Evolutionary conservation across 129 eudicot species (phyloP).

Genomic region (Flaveria linearis): DNA sequence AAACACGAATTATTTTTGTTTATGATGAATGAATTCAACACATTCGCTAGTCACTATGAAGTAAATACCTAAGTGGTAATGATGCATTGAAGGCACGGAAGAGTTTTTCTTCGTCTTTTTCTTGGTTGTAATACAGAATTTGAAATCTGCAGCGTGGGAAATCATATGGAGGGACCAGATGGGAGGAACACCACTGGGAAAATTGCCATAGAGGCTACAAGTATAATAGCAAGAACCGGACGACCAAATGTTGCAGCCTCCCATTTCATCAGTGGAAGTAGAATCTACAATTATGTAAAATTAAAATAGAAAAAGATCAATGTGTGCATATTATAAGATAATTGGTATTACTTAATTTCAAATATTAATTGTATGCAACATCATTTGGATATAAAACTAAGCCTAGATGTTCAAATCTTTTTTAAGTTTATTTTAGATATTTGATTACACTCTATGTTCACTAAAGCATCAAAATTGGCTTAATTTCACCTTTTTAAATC

Average conservation of each 20-base stretch:
- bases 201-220: slow-evolving; percentile 72
- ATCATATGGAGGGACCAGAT: slow-evolving; percentile 97
- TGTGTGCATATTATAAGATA: not conserved
- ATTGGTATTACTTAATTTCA: not conserved
- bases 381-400: not conserved
- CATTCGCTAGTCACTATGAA: too few species aligned
- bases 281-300: slow-evolving; percentile 47
- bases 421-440: not conserved
- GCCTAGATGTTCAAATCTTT: not conserved
- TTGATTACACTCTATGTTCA: slow-evolving; percentile 10
- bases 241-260: slow-evolving; percentile 87
- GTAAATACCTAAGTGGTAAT: too few species aligned
- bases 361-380: not conserved
- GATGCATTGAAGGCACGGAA: too few species aligned
- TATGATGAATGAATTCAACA: too few species aligned
- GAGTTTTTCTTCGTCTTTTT: too few species aligned
- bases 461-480: too few species aligned
- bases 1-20: too few species aligned
- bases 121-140: too few species aligned
- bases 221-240: slow-evolving; percentile 82
- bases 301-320: not conserved
- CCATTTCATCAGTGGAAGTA: slow-evolving; percentile 78
- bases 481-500: too few species aligned
- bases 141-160: not conserved
- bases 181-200: slow-evolving; percentile 83